A percentile compares a stretch with the other conserved stretches of the same genome.
Conservation (phyloP, 1,284 basidiomycete species). For the Sutorius eximius region DNA sequence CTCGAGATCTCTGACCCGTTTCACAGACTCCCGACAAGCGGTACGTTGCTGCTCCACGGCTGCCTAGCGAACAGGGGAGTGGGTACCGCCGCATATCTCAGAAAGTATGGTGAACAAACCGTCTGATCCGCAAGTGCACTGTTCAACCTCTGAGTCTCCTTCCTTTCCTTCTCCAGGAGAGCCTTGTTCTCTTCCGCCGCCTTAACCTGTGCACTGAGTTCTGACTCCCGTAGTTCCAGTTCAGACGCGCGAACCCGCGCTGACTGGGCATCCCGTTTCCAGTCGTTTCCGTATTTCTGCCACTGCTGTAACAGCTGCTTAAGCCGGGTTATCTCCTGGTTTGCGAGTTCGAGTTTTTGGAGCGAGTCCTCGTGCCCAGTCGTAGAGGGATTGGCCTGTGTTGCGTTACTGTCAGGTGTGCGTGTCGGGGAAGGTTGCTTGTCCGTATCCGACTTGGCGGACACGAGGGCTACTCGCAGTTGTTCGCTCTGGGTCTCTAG, state of each 20-base stretch:
- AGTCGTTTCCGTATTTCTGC: constrained; percentile 28
- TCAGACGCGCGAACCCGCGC: constrained; percentile 17
- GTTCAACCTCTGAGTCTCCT: constrained; percentile 16
- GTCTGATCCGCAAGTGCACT: constrained; percentile 22
- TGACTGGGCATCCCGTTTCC: constrained; percentile 28
- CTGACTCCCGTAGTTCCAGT: constrained; percentile 13
- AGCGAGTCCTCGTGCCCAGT: constrained; percentile 2
- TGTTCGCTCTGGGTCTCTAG: constrained; percentile 24
- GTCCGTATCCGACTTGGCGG: constrained; percentile 6
- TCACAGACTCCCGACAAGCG: constrained; percentile 13
- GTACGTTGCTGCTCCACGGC: constrained; percentile 17
- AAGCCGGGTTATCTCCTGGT: constrained; percentile 21
- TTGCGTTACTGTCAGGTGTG: constrained; percentile 6
- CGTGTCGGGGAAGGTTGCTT: constrained; percentile 2
- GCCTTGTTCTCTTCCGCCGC: constrained; percentile 11
- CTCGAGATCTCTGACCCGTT: constrained; percentile 24
- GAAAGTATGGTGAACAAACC: constrained; percentile 17
- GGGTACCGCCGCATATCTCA: not conserved
- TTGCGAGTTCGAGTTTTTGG: constrained; percentile 20
- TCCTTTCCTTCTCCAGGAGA: constrained; percentile 17
- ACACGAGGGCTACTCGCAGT: constrained; percentile 18
- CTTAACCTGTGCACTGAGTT: constrained; percentile 12
- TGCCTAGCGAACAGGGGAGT: constrained; percentile 12
- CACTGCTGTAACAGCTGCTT: constrained; percentile 25
- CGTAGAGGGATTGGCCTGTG: constrained; percentile 1